Evolutionary conservation across 768 basidiomycete genomes (phyloP), one percentile per base, ranked within the genome.

Genomic region (Lyophyllum atratum): DNA sequence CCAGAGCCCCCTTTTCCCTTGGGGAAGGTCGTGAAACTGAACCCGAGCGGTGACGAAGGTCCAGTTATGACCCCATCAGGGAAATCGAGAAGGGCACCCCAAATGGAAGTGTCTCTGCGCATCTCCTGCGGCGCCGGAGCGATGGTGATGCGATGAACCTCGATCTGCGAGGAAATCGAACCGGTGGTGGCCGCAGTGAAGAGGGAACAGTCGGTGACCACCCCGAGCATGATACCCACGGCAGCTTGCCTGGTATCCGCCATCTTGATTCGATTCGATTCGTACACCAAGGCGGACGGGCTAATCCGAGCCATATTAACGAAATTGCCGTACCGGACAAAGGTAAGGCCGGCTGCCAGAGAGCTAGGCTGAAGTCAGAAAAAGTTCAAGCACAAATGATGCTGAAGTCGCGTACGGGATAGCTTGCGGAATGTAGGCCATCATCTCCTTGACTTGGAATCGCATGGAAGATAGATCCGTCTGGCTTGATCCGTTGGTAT

Each of bases 121-220:
- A 42, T 42, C 50, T 57, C 56, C 24, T 57, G 56, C 17, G 56
- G n/a, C 7, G 39, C 51, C n/a, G n/a, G n/a, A n/a, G n/a, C n/a
- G n/a, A n/a, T n/a, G n/a, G n/a, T n/a, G n/a, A n/a, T n/a, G n/a
- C 11, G 56, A 15, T 54, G 29, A 3, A 52, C 31, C 31, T 33
- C 31, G 34, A 10, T n/a, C 11, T 15, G 34, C 4, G 31, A 39
- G 1, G 34, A 19, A 7, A 19, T 10, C 11, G 22, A 48, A 17
- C 40, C 40, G 10, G 44, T 22, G 1, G 19, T 28, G 24, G 31
- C 28, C 11, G 44, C 15, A 3, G 31, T 37, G 4, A 58, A 31
- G 26, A 58, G 26, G n/a, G 22, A 43, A 37, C 50, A 52, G 15
- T 58, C 56, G 12, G 56, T 58, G 22, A 52, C 40, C 50, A 52